Base-by-base conservation (phyloP, 78 protist genomes). In the Dictyostelium firmibasis region DNA sequence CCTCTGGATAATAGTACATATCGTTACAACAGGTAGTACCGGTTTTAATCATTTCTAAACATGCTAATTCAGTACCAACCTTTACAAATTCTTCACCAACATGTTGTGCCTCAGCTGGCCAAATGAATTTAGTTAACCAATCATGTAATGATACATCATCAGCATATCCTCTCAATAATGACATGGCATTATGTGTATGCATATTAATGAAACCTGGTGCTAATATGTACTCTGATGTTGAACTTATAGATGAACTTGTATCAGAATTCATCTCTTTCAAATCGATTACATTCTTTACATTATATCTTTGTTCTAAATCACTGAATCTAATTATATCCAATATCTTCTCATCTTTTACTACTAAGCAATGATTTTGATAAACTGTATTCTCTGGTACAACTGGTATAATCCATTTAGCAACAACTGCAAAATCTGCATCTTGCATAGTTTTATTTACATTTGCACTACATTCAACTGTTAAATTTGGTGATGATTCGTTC, bases 21-120 rank as follows among this genome's bases (percentile, higher is more conserved):
- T 96, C 97, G 23, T 92, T 92, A 92, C 89, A 92, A 53, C 88
- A 92, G n/a, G 97, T 96, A 2, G 96, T 92, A 62, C 97, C 97
- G 14, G 96, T 89, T 31, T 74, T 57, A 20, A 96, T 47, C 97
- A 96, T 96, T 92, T 96, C 97, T 7, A 91, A 69, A 60, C 95
- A 85, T 33, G 96, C 97, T 29, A 96, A 69, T 74, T 81, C 69
- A 0, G 88, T 86, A 11, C 97, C 97, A n/a, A 83, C 64, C 13
- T 36, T 7, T 2, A 96, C 97, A 36, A 92, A 96, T 14, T 86
- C 96, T 20, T 82, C 91, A 18, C 64, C 10, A 23, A 92, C 91
- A 67, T 78, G 81, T 23, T 16, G 35, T 20, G 94, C 94, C 43
- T 96, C 97, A 25, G 93, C 95, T 6, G 97, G 97, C 96, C 96